Conservation (phyloP, 2,329 filamentous ascomycete species). For the Akanthomyces muscarius region DNA sequence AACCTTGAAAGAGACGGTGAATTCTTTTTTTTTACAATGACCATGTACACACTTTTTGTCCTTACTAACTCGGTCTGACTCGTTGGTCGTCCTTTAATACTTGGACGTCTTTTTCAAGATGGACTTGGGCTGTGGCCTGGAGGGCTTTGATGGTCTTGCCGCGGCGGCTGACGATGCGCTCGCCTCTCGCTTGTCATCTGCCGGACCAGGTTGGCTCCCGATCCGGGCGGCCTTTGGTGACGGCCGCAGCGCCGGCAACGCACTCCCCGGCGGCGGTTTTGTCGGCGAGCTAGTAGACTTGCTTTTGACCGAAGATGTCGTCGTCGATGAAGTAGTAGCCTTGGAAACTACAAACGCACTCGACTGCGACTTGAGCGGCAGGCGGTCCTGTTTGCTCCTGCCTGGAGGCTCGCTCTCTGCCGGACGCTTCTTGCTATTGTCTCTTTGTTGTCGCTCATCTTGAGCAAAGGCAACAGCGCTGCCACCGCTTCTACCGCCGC, state of each 20-base stretch:
- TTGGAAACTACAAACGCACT: too few relatives aligned
- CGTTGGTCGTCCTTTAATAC: not conserved
- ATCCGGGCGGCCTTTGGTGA: too few relatives aligned
- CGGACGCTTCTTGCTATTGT: not conserved
- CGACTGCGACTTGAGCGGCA: not conserved
- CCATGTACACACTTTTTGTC: too few relatives aligned
- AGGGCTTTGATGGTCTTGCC: not conserved
- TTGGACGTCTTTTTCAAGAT: slow-evolving; percentile 10
- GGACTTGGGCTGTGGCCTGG: slow-evolving; percentile 1
- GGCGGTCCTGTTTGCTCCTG: not conserved
- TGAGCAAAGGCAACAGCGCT: too few relatives aligned
- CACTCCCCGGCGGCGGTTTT: not conserved
- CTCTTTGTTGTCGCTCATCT: not conserved
- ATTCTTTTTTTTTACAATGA: not conserved
- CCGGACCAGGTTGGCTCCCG: too few relatives aligned
- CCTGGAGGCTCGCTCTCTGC: not conserved
- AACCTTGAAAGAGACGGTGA: slow-evolving; percentile 11
- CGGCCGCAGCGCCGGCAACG: too few relatives aligned
- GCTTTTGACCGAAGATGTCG: not conserved
- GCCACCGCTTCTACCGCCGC: not conserved
- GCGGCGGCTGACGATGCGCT: not conserved
- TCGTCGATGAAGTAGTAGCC: not conserved
- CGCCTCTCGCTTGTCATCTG: too few relatives aligned
- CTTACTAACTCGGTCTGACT: not conserved
- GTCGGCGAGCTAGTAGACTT: not conserved